Evolutionary conservation across 2,329 filamentous ascomycete species (phyloP).

Genomic region (Hymenoscyphus infarciens): DNA sequence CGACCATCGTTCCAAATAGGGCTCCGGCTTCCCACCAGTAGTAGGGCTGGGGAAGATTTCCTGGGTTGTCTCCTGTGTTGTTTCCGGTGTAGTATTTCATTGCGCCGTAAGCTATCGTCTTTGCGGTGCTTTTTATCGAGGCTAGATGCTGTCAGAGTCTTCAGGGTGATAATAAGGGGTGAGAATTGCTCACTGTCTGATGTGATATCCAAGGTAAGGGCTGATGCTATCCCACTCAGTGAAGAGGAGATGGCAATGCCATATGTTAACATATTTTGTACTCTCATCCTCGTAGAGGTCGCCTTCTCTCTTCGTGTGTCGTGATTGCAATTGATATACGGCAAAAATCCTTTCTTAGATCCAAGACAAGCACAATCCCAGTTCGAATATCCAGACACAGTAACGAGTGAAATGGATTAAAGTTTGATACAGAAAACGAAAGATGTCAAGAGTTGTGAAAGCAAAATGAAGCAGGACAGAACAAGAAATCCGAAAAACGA

Average conservation of each 20-base stretch:
- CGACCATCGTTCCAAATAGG: constrained; percentile 67
- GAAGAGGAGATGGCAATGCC: constrained; percentile 19
- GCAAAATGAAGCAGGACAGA: not conserved
- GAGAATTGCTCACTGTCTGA: constrained; percentile 14
- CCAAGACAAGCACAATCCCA: not conserved
- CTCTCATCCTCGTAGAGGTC: constrained; percentile 18
- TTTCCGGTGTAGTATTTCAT: constrained; percentile 51
- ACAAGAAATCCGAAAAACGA: not conserved
- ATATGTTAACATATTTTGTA: constrained; percentile 12
- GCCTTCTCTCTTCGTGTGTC: not conserved
- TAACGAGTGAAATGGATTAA: constrained; percentile 6
- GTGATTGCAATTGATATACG: not conserved
- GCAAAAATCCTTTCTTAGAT: not conserved
- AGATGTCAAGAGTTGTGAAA: not conserved
- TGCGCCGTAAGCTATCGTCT: constrained; percentile 42
- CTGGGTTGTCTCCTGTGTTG: constrained; percentile 45
- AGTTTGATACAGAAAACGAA: constrained; percentile 1
- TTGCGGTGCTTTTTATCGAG: constrained; percentile 35
- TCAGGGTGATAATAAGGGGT: too few relatives aligned
- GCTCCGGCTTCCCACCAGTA: constrained; percentile 63
- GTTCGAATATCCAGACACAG: not conserved
- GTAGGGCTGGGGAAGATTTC: constrained; percentile 47
- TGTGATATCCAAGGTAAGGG: constrained; percentile 20
- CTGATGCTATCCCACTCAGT: constrained; percentile 14
- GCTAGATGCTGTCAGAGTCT: constrained; percentile 16